Evolutionary conservation across 2,329 filamentous ascomycete species (phyloP), one percentile per base, ranked within the genome.

Genomic region (Colletotrichum theobromicola): DNA sequence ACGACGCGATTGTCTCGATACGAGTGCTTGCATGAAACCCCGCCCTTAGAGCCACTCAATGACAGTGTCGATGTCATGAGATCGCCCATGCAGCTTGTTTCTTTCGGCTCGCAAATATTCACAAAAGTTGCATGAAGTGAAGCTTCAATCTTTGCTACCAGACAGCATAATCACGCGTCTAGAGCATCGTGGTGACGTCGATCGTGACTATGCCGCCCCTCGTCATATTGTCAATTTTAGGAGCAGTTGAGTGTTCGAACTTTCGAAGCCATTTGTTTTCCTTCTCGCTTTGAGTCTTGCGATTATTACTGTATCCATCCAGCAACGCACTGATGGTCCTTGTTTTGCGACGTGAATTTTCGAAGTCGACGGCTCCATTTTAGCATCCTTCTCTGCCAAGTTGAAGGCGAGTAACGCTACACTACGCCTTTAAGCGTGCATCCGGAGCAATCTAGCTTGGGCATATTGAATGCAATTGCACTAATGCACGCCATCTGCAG

Each of bases 291-390:
- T 50, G 13, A 50, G 42, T 21, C n/a, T 13, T 21, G 18, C 5
- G 4, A 13, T 2, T 50, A 50, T 1, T 21, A 50, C 4, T 21
- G 4, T 0, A 13, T 1, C n/a, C 10, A 21, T 2, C 4, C 1
- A 4, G 42, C 2, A 21, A 2, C n/a, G n/a, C n/a, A n/a, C 7
- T 13, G 42, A 50, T 13, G n/a, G 6, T 50, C 5, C 18, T 46
- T 13, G 4, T 50, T 21, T 50, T 50, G 42, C 42, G 10, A 50
- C 42, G 13, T 50, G n/a, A 50, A n/a, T n/a, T 21, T 21, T 50
- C 42, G 42, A 50, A 24, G 24, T 50, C 13, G 3, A 7, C 0
- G 4, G 3, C 42, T 50, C n/a, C 7, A 21, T 6, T 50, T 50
- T 21, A 4, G 6, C 42, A 50, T 21, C 42, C n/a, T 21, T 46